Evolutionary conservation across 2,329 filamentous ascomycete genomes (phyloP).

Genomic region (Neurospora crassa): DNA sequence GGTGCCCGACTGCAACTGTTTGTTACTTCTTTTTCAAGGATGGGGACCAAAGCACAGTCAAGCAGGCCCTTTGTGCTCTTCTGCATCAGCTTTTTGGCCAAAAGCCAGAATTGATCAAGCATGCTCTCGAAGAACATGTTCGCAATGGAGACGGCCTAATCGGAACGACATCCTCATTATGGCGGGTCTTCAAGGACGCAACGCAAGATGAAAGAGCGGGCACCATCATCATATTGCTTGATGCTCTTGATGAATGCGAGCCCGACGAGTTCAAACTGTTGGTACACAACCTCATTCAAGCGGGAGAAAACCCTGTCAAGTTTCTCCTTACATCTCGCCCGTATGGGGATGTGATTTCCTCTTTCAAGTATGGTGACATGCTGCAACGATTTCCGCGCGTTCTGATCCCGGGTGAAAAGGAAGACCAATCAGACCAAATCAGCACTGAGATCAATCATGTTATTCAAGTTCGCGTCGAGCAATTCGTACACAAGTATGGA

Average conservation of each 20-base stretch:
- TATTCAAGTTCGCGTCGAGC: slow-evolving; percentile 21
- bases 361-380: slow-evolving; percentile 2
- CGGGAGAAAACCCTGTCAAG: slow-evolving; percentile 15
- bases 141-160: slow-evolving; percentile 20
- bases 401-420: slow-evolving; percentile 24
- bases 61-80: slow-evolving; percentile 28
- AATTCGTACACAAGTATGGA: slow-evolving; percentile 5
- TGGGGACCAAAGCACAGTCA: slow-evolving; percentile 25
- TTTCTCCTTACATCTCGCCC: slow-evolving; percentile 19
- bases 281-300: slow-evolving; percentile 1
- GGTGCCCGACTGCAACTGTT: slow-evolving; percentile 14
- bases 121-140: slow-evolving; percentile 21
- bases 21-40: slow-evolving; percentile 38
- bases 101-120: slow-evolving; percentile 22
- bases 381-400: slow-evolving; percentile 20
- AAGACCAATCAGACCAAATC: slow-evolving; percentile 25
- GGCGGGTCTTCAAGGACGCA: slow-evolving; percentile 22
- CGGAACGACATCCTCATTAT: slow-evolving; percentile 19
- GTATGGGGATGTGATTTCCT: not conserved
- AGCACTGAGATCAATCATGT: slow-evolving; percentile 27
- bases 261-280: not conserved
- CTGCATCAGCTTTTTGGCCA: slow-evolving; percentile 30
- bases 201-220: slow-evolving; percentile 21
- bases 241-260: slow-evolving; percentile 30
- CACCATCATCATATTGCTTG: slow-evolving; percentile 26